Evolutionary conservation across 75 land plant species (phyloP).

Genomic region (Isoetes taiwanensis): DNA sequence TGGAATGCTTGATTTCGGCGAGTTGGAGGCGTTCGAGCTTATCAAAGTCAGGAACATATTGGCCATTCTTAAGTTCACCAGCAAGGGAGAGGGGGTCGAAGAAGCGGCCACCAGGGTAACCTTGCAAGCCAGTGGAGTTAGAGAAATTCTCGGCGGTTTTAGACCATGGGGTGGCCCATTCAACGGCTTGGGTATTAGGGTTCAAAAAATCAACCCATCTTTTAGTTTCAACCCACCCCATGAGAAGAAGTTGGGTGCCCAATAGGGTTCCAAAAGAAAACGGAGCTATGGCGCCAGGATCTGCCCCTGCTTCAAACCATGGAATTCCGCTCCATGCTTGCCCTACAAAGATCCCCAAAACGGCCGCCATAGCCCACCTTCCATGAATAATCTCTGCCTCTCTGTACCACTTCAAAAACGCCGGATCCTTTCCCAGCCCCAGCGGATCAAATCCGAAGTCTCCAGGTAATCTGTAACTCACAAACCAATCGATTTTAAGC

Average conservation of each 20-base stretch:
- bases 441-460: constrained; percentile 94
- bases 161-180: constrained; percentile 99
- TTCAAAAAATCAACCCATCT: constrained; percentile 88
- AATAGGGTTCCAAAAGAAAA: constrained; percentile 86
- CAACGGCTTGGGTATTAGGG: constrained; percentile 78
- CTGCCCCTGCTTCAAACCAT: constrained; percentile 95
- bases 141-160: constrained; percentile 76
- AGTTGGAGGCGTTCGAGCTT: constrained; percentile 81
- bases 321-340: constrained; percentile 90
- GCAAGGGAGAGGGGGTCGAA: constrained; percentile 73
- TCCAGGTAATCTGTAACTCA: constrained; percentile 61
- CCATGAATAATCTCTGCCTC: constrained; percentile 98
- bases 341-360: constrained; percentile 87
- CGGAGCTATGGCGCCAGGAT: constrained; percentile 74
- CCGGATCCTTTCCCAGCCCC: constrained; percentile 87
- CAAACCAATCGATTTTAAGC: not conserved
- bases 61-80: constrained; percentile 48
- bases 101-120: constrained; percentile 95
- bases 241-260: constrained; percentile 84
- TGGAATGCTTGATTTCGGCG: constrained; percentile 93
- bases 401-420: constrained; percentile 89
- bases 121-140: constrained; percentile 90
- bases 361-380: constrained; percentile 97
- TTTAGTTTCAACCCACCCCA: constrained; percentile 99
- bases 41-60: constrained; percentile 54